A percentile compares a stretch with the other conserved stretches of the same genome.
Evolutionary conservation across 1,139 yeast genomes (phyloP).

Genomic region (Petasospora fabianii): DNA sequence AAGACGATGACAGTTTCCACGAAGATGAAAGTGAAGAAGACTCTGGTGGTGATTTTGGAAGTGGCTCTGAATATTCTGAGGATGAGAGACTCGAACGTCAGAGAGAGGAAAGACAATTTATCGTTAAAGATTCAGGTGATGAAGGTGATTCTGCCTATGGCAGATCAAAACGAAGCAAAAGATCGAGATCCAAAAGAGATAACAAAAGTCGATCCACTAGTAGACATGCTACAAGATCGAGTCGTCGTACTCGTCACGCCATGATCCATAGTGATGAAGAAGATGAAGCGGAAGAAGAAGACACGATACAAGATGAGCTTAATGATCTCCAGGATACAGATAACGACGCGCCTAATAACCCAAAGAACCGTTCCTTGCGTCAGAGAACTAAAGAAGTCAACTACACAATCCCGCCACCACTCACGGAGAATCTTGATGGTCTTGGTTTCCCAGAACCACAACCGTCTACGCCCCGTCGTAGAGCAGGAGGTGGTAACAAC

Average conservation of each 20-base stretch:
- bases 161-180: not conserved
- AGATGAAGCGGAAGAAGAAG: slow-evolving; percentile 20
- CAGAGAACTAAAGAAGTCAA: slow-evolving; percentile 71
- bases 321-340: slow-evolving; percentile 41
- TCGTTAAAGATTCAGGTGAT: slow-evolving; percentile 29
- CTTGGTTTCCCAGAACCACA: slow-evolving; percentile 20
- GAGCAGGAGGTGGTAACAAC: slow-evolving; percentile 27
- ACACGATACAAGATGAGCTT: slow-evolving; percentile 31
- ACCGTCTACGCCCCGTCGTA: slow-evolving; percentile 31
- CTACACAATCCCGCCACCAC: slow-evolving; percentile 85
- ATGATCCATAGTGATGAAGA: slow-evolving; percentile 8
- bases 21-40: slow-evolving; percentile 17
- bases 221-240: too few species aligned
- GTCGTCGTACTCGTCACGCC: not conserved
- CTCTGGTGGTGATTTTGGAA: slow-evolving; percentile 16
- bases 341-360: slow-evolving; percentile 34
- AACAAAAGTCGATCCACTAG: too few species aligned
- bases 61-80: slow-evolving; percentile 6
- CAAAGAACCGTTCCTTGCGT: slow-evolving; percentile 54
- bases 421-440: slow-evolving; percentile 43
- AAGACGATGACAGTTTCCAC: slow-evolving; percentile 18
- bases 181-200: slow-evolving; percentile 1
- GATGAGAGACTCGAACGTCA: slow-evolving; percentile 12
- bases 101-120: slow-evolving; percentile 21
- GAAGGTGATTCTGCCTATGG: slow-evolving; percentile 22